These are phyloP conservation scores for Sisymbrium irio DNA, from an alignment of 345 rosid species.

Conservation along the genomic window DNA sequence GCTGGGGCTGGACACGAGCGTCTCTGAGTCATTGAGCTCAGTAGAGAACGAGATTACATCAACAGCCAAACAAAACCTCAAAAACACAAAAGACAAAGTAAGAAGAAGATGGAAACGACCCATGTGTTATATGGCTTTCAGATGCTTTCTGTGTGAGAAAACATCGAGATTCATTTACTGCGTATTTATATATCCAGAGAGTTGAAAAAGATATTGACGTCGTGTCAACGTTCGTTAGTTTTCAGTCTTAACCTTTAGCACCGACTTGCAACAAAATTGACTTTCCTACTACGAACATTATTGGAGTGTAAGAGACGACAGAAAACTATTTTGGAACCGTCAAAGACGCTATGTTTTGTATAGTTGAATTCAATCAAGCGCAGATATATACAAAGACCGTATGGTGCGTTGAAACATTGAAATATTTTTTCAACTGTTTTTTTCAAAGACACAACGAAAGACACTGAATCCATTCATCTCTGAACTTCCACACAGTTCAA, in stretches of 20 bases:
- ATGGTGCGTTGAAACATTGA: not conserved
- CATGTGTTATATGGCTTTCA: not conserved
- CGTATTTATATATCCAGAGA: not conserved
- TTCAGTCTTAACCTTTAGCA: not conserved
- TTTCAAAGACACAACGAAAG: constrained; percentile 21
- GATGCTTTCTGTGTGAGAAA: not conserved
- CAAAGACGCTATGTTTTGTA: constrained; percentile 1
- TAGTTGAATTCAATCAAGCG: not conserved
- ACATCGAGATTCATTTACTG: not conserved
- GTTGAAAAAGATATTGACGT: not conserved
- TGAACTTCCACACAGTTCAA: constrained; percentile 10
- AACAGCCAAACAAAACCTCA: constrained; percentile 8
- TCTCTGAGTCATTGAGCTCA: constrained; percentile 33
- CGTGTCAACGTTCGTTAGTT: constrained; percentile 2
- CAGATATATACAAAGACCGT: not conserved
- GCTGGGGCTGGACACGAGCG: constrained; percentile 15
- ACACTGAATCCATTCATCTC: constrained; percentile 26
- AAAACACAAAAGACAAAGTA: constrained; percentile 15
- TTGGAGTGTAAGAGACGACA: not conserved
- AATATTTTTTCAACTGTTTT: constrained; percentile 12
- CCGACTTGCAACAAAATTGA: not conserved
- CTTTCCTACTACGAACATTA: not conserved
- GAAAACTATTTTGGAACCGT: constrained; percentile 4
- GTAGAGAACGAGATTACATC: constrained; percentile 31
- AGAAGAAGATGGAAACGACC: not conserved